Conservation (phyloP, 1,284 basidiomycete genomes). For the Moesziomyces aphidis region DNA sequence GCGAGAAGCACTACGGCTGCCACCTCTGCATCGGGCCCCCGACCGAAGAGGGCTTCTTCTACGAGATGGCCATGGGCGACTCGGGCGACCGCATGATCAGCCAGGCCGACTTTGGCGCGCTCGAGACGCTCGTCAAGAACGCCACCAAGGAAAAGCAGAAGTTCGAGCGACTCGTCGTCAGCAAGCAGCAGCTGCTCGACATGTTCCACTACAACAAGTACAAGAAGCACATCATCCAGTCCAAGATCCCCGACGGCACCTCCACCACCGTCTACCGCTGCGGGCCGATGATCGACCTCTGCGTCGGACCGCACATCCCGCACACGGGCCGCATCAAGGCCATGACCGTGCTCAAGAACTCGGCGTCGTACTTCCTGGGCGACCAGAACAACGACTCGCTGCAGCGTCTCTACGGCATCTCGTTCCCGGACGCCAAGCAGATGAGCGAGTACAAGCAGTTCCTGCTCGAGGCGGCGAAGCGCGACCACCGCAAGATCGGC, state of each 20-base stretch:
- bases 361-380: slow-evolving; percentile 97
- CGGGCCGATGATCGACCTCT: slow-evolving; percentile 98
- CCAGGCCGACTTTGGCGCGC: slow-evolving; percentile 82
- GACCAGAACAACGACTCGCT: slow-evolving; percentile 93
- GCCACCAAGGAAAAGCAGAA: slow-evolving; percentile 97
- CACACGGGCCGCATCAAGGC: slow-evolving; percentile 97
- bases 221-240: slow-evolving; percentile 94
- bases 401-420: slow-evolving; percentile 97
- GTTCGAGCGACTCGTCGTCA: slow-evolving; percentile 92
- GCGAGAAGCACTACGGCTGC: slow-evolving; percentile 96
- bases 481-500: slow-evolving; percentile 86
- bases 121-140: slow-evolving; percentile 88
- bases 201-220: slow-evolving; percentile 99
- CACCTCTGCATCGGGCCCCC: slow-evolving; percentile 97
- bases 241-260: slow-evolving; percentile 95
- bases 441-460: slow-evolving; percentile 95
- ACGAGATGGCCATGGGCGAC: slow-evolving; percentile 81
- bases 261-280: slow-evolving; percentile 98
- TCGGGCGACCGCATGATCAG: slow-evolving; percentile 60
- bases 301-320: slow-evolving; percentile 95
- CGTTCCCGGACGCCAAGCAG: slow-evolving; percentile 98
- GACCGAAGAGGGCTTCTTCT: slow-evolving; percentile 98
- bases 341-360: slow-evolving; percentile 75
- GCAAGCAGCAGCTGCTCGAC: slow-evolving; percentile 92
- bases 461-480: slow-evolving; percentile 94